Percentiles rank a stretch among this genome's conserved stretches.
phyloP scores from a whole-genome alignment of 2,329 filamentous ascomycete species.

The Pseudocercospora pini-densiflorae region DNA sequence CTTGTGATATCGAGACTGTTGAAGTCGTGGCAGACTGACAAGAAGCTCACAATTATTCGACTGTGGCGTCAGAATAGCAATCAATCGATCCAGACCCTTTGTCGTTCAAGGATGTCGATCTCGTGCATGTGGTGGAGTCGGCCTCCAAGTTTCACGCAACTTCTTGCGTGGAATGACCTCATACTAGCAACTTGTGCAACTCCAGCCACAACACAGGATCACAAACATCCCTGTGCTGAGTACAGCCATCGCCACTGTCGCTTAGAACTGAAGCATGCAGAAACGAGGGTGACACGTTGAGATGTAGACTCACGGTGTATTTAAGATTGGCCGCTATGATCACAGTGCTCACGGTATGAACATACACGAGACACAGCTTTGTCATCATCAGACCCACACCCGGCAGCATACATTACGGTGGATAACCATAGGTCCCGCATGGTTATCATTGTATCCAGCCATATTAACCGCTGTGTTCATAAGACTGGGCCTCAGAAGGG shows the following conservation, averaged over 20 bases:
- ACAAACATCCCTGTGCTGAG: not conserved
- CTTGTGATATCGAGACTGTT: not conserved
- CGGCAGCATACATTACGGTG: no score
- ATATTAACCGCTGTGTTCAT: no score
- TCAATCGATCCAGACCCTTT: conserved; percentile 16
- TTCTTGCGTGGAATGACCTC: conserved; percentile 19
- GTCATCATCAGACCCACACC: no score
- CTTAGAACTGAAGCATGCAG: not conserved
- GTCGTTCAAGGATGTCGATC: conserved; percentile 1
- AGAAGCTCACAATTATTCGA: not conserved
- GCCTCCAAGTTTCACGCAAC: conserved; percentile 20
- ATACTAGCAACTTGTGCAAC: not conserved
- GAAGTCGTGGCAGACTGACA: not conserved
- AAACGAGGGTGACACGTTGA: not conserved
- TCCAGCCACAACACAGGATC: not conserved
- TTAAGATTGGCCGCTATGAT: no score
- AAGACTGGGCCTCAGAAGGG: no score
- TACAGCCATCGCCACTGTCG: conserved; percentile 6
- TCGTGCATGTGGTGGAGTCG: conserved; percentile 14
- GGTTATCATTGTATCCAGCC: no score
- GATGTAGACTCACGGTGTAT: no score
- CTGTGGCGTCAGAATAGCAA: not conserved
- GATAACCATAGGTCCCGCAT: no score
- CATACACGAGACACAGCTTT: no score
- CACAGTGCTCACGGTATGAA: no score